Conservation (phyloP, 2,329 filamentous ascomycete species). For the Botrytis paeoniae region DNA sequence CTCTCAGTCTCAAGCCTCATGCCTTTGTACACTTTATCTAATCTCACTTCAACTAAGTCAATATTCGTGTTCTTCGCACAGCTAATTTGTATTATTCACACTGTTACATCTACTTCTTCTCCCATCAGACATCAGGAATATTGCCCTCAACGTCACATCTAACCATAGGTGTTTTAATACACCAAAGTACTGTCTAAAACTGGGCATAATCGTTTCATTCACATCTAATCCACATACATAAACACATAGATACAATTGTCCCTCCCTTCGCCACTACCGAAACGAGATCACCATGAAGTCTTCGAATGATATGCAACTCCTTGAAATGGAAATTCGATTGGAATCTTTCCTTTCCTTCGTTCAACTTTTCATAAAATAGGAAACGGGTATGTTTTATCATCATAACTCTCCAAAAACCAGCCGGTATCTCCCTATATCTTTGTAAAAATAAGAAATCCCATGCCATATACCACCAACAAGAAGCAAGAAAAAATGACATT, state of each 20-base stretch:
- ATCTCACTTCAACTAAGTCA: not conserved
- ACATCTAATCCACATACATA: not conserved
- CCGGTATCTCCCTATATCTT: constrained; percentile 10
- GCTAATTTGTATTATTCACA: not conserved
- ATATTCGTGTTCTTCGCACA: not conserved
- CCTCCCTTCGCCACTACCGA: not conserved
- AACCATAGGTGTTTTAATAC: not conserved
- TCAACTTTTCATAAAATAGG: constrained; percentile 2
- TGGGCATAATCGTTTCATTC: constrained; percentile 2
- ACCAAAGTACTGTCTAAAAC: not conserved
- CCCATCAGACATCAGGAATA: not conserved
- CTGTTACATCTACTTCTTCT: too few relatives aligned
- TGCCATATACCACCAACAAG: not conserved
- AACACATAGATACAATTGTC: constrained; percentile 5
- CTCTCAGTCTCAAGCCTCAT: not conserved
- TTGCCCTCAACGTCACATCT: too few relatives aligned
- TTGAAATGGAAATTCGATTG: not conserved
- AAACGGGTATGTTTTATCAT: constrained; percentile 16
- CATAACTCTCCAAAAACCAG: constrained; percentile 1
- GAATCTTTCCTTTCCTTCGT: not conserved
- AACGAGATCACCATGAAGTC: not conserved
- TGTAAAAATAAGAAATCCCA: constrained; percentile 13
- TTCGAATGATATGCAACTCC: constrained; percentile 7
- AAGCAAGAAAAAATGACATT: constrained; percentile 4
- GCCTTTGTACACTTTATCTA: not conserved